phyloP scores from a whole-genome alignment of 257 asterid genomes.

The Solanum chilense region DNA sequence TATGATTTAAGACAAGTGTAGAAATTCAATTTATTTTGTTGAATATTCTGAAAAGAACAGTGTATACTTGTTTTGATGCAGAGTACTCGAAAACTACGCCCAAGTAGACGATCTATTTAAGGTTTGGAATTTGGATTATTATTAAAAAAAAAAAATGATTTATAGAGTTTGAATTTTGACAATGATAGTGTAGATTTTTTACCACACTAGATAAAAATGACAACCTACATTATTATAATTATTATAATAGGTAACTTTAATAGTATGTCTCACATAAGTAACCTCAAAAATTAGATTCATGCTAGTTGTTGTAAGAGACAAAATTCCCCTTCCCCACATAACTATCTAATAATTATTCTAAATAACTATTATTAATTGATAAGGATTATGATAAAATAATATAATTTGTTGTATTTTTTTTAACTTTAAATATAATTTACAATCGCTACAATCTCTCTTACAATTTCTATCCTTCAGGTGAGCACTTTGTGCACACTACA shows the following conservation, averaged over 20 bases:
- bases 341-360: not conserved
- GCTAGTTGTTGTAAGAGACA: not conserved
- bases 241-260: not conserved
- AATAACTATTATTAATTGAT: not conserved
- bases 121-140: not conserved
- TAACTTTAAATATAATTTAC: accelerated
- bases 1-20: not conserved
- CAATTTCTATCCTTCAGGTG: too few relatives aligned
- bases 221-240: not conserved
- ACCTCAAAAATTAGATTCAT: not conserved
- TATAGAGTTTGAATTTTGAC: not conserved
- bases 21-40: not conserved
- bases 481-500: too few relatives aligned
- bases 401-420: not conserved
- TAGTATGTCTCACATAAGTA: not conserved
- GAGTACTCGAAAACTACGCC: not conserved
- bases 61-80: not conserved
- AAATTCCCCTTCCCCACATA: not conserved
- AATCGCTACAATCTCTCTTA: accelerated
- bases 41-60: not conserved
- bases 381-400: not conserved
- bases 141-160: not conserved
- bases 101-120: not conserved
- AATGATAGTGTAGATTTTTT: not conserved
- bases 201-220: not conserved